Conservation (phyloP, 192 early-diverging fungal genomes). For the Phycomyces nitens region DNA sequence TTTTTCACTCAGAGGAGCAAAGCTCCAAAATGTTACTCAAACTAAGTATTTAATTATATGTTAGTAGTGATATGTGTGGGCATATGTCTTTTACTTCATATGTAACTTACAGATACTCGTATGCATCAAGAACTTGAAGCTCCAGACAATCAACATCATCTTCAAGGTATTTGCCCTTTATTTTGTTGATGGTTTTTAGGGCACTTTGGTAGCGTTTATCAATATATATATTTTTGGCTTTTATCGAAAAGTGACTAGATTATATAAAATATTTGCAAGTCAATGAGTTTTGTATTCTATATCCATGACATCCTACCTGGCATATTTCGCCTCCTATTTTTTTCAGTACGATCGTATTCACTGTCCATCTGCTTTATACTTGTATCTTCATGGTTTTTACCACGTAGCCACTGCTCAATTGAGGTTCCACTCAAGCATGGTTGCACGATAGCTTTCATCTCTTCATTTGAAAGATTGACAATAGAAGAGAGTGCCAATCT, state of each 20-base stretch:
- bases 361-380: neutral
- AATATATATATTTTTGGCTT: neutral
- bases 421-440: constrained; percentile 1
- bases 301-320: constrained; percentile 8
- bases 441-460: neutral
- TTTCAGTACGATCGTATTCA: constrained; percentile 5
- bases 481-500: constrained; percentile 8
- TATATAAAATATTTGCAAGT: neutral
- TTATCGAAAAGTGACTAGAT: neutral
- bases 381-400: neutral
- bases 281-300: neutral
- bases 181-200: constrained; percentile 2
- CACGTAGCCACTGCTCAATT: neutral
- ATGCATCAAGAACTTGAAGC: constrained; percentile 6
- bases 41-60: constrained; percentile 6
- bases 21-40: constrained; percentile 1
- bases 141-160: constrained; percentile 6
- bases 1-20: constrained; percentile 15
- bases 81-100: constrained; percentile 1
- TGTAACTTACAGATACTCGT: constrained; percentile 11
- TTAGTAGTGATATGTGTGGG: constrained; percentile 1
- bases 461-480: constrained; percentile 12
- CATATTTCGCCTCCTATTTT: neutral
- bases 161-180: constrained; percentile 8
- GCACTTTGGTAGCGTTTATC: constrained; percentile 4